phyloP scores from a whole-genome alignment of 1,284 basidiomycete species.

The Leccinum pallidistipes region DNA sequence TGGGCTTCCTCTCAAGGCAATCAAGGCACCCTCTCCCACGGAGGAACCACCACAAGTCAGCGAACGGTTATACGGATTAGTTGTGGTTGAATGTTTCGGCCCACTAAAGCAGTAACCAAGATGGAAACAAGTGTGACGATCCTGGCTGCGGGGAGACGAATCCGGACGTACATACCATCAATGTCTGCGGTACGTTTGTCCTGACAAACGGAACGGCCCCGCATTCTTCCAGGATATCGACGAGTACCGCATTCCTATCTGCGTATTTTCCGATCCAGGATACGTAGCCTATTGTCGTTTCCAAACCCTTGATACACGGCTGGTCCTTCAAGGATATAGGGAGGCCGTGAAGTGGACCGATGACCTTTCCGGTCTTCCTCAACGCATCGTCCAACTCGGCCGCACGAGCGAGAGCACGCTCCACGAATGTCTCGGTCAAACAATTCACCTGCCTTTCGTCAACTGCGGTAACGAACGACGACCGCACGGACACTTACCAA shows the following conservation, averaged over 20 bases:
- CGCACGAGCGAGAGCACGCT: conserved; percentile 53
- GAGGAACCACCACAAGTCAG: conserved; percentile 46
- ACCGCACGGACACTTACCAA: conserved; percentile 36
- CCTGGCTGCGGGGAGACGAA: background rate
- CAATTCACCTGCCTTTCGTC: conserved; percentile 49
- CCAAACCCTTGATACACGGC: conserved; percentile 50
- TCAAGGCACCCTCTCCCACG: conserved; percentile 66
- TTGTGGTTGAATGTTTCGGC: conserved; percentile 56
- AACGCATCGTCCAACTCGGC: conserved; percentile 51
- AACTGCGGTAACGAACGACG: background rate
- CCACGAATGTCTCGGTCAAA: conserved; percentile 54
- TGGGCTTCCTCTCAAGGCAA: conserved; percentile 55
- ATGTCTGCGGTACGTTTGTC: conserved; percentile 70
- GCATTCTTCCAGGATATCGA: conserved; percentile 55
- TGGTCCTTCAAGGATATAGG: conserved; percentile 66
- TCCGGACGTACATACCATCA: conserved; percentile 44
- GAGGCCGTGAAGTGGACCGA: conserved; percentile 63
- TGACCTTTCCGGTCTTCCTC: conserved; percentile 43
- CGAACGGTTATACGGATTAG: conserved; percentile 58
- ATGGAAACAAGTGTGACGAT: background rate
- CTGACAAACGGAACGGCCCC: conserved; percentile 71
- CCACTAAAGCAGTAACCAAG: conserved; percentile 42
- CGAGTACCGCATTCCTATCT: conserved; percentile 54
- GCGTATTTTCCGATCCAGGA: conserved; percentile 29
- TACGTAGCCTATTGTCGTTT: conserved; percentile 65